Percentiles rank a stretch among this genome's conserved stretches.
These are phyloP conservation scores for Phlyctochytrium arcticum DNA, from an alignment of 192 early-diverging fungal species.

Conservation along the genomic window DNA sequence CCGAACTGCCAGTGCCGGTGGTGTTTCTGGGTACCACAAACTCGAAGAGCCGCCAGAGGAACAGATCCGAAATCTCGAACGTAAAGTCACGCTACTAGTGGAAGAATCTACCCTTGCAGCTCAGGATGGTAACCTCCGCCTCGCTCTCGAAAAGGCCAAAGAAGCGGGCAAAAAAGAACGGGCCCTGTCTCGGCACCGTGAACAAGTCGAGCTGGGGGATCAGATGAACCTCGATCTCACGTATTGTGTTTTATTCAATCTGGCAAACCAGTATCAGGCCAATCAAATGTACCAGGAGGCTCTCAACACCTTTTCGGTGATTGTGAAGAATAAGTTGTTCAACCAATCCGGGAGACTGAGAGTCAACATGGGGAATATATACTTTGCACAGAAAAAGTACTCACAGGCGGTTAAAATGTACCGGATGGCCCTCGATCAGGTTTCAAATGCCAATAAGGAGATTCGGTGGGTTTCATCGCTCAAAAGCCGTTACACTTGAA, in stretches of 20 bases:
- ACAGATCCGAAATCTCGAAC: conserved; percentile 50
- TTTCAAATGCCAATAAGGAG: conserved; percentile 51
- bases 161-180: conserved; percentile 57
- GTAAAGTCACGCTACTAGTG: conserved; percentile 43
- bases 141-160: conserved; percentile 57
- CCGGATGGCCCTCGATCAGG: conserved; percentile 61
- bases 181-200: conserved; percentile 47
- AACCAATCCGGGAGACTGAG: conserved; percentile 53
- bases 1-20: background rate
- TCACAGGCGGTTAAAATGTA: conserved; percentile 63
- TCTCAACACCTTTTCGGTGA: conserved; percentile 51
- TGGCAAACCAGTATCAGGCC: conserved; percentile 54
- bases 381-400: conserved; percentile 57
- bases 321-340: conserved; percentile 63
- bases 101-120: conserved; percentile 46
- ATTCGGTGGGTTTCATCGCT: conserved; percentile 35
- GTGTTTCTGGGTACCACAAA: conserved; percentile 33
- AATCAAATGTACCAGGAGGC: conserved; percentile 62
- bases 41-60: conserved; percentile 49
- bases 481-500: background rate
- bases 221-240: conserved; percentile 58
- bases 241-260: conserved; percentile 58
- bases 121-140: conserved; percentile 38
- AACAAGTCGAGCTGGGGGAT: conserved; percentile 47
- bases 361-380: conserved; percentile 65